Conservation (phyloP, 1,284 basidiomycete genomes). For the Pseudozyma sp. region DNA sequence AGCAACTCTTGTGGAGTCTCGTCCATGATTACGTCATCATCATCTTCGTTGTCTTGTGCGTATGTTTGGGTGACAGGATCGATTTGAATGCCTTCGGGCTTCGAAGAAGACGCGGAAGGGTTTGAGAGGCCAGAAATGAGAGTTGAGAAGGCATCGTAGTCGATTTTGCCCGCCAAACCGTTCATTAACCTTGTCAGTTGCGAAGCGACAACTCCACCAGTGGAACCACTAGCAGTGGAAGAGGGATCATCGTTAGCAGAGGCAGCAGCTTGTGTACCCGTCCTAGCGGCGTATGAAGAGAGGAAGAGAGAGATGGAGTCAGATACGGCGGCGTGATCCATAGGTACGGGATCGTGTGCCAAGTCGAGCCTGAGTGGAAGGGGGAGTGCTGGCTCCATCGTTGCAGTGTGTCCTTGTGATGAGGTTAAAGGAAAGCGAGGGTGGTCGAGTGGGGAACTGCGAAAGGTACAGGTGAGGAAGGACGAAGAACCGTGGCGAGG, state of each 20-base stretch:
- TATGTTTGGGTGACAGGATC: neutral
- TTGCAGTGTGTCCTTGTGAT: neutral
- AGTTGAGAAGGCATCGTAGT: conserved; percentile 19
- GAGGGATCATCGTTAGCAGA: conserved; percentile 4
- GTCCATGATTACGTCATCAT: neutral
- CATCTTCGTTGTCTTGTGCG: neutral
- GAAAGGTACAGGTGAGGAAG: too few relatives aligned
- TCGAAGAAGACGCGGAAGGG: neutral
- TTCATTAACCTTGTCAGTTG: conserved; percentile 41
- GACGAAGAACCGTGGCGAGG: neutral
- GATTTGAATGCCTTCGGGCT: neutral
- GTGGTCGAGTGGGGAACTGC: neutral
- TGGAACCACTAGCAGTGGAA: neutral
- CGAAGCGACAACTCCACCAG: conserved; percentile 36
- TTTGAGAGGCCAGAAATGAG: conserved; percentile 14
- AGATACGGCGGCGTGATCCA: conserved; percentile 13
- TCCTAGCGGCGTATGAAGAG: conserved; percentile 30
- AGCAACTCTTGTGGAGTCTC: neutral
- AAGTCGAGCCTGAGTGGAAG: conserved; percentile 34
- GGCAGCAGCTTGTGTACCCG: conserved; percentile 24
- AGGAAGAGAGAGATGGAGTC: conserved; percentile 30
- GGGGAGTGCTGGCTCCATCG: conserved; percentile 43
- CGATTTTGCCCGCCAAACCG: conserved; percentile 34
- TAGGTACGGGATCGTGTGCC: neutral
- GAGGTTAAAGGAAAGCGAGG: neutral